phyloP scores from a whole-genome alignment of 2,329 filamentous ascomycete species.

The Aureobasidium sp. region DNA sequence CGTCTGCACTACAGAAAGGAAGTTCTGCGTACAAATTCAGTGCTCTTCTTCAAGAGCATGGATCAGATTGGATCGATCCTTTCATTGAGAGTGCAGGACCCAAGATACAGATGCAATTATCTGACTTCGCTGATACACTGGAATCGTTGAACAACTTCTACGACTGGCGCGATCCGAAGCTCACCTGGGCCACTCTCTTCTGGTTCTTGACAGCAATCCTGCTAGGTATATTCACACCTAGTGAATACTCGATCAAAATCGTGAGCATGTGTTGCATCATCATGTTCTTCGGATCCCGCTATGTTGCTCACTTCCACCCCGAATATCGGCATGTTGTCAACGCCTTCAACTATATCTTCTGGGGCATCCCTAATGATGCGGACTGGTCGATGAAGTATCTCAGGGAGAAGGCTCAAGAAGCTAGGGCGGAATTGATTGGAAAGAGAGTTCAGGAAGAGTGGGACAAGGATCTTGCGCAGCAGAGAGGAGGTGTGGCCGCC shows the following conservation, averaged over 20 bases:
- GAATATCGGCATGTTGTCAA: constrained; percentile 32
- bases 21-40: constrained; percentile 29
- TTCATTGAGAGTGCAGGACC: constrained; percentile 32
- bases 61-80: constrained; percentile 33
- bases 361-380: constrained; percentile 34
- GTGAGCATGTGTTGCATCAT: constrained; percentile 29
- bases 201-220: constrained; percentile 30
- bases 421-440: constrained; percentile 22
- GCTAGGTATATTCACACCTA: constrained; percentile 26
- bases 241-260: constrained; percentile 32
- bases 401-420: constrained; percentile 25
- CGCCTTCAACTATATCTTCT: constrained; percentile 32
- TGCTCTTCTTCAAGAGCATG: constrained; percentile 33
- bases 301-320: constrained; percentile 30
- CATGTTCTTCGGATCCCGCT: constrained; percentile 33
- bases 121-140: constrained; percentile 33
- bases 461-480: not conserved
- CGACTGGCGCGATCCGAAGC: constrained; percentile 30
- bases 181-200: constrained; percentile 30
- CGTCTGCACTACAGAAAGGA: constrained; percentile 27
- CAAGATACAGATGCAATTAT: constrained; percentile 32
- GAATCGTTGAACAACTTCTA: constrained; percentile 34
- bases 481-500: not conserved
- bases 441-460: constrained; percentile 20
- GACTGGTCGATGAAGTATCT: constrained; percentile 30